phyloP scores from a whole-genome alignment of 805 yeast species.

The Saccharomycopsis sp. region DNA sequence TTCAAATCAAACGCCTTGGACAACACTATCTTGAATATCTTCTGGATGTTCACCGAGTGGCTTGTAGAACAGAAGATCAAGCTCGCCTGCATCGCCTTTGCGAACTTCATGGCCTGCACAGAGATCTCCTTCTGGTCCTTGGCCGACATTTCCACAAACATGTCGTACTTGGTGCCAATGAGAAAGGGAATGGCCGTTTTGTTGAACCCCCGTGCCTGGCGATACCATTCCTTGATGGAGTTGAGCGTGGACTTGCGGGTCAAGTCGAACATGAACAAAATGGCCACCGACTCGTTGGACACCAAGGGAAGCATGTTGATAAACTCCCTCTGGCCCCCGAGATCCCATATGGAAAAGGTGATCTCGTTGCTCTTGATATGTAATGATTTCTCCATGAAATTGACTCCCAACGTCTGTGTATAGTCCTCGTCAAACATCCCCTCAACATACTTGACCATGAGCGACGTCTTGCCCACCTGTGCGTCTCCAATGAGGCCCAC shows the following conservation, averaged over 20 bases:
- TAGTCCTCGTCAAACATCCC: slow-evolving; percentile 87
- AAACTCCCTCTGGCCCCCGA: slow-evolving; percentile 94
- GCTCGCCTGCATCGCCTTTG: slow-evolving; percentile 80
- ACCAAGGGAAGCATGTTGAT: slow-evolving; percentile 93
- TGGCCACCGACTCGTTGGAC: slow-evolving; percentile 86
- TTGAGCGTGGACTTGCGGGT: slow-evolving; percentile 80
- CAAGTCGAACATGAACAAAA: slow-evolving; percentile 83
- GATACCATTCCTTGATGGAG: slow-evolving; percentile 91
- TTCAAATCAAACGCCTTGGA: slow-evolving; percentile 86
- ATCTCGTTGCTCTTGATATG: slow-evolving; percentile 80
- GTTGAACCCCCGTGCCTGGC: slow-evolving; percentile 85
- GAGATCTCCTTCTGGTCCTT: slow-evolving; percentile 83
- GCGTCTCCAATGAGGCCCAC: slow-evolving; percentile 95
- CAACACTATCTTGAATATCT: slow-evolving; percentile 83
- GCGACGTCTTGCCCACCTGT: slow-evolving; percentile 90
- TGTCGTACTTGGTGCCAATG: slow-evolving; percentile 90
- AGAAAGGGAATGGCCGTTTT: slow-evolving; percentile 85
- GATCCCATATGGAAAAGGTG: slow-evolving; percentile 88
- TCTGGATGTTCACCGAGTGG: slow-evolving; percentile 87
- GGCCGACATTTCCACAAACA: slow-evolving; percentile 69
- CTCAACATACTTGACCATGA: slow-evolving; percentile 97
- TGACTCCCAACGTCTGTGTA: slow-evolving; percentile 91
- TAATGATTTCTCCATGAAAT: slow-evolving; percentile 86
- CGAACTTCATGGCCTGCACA: slow-evolving; percentile 73
- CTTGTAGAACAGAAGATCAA: slow-evolving; percentile 86